A percentile compares a stretch with the other conserved stretches of the same genome.
Conservation (phyloP, 257 asterid genomes). For the Echium plantagineum region DNA sequence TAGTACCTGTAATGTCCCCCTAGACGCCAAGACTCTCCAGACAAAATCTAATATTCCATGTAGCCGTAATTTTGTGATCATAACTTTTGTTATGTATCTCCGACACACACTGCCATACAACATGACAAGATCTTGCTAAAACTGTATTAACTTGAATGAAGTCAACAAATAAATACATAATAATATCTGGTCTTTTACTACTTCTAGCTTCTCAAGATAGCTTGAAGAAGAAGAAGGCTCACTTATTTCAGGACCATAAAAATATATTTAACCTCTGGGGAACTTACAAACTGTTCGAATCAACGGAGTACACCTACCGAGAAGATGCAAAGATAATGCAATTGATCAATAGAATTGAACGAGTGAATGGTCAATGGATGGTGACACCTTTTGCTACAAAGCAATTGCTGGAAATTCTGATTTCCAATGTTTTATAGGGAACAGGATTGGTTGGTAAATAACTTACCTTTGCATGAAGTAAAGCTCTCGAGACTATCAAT, state of each 20-base stretch:
- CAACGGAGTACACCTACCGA: conserved; percentile 71
- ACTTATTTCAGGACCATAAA: conserved; percentile 36
- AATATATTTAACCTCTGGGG: conserved; percentile 64
- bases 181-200: conserved; percentile 66
- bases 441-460: neutral
- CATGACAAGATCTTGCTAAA: conserved; percentile 13
- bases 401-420: neutral
- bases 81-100: conserved; percentile 27
- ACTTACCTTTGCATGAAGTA: conserved; percentile 81
- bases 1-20: conserved; percentile 85
- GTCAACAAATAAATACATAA: conserved; percentile 14
- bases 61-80: conserved; percentile 47
- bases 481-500: conserved; percentile 73
- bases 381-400: no score
- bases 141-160: conserved; percentile 7
- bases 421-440: neutral
- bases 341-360: neutral
- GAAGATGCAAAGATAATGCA: no score
- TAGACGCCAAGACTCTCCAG: conserved; percentile 76
- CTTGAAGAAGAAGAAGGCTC: conserved; percentile 18
- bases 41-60: conserved; percentile 64
- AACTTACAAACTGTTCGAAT: conserved; percentile 56
- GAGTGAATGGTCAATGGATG: conserved; percentile 1
- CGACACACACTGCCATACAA: conserved; percentile 43
- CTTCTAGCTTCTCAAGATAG: conserved; percentile 53